Percentiles rank a stretch among this genome's conserved stretches.
These are phyloP conservation scores for Ascoidea rubescens DNA, from an alignment of 805 yeast species.

Conservation along the genomic window DNA sequence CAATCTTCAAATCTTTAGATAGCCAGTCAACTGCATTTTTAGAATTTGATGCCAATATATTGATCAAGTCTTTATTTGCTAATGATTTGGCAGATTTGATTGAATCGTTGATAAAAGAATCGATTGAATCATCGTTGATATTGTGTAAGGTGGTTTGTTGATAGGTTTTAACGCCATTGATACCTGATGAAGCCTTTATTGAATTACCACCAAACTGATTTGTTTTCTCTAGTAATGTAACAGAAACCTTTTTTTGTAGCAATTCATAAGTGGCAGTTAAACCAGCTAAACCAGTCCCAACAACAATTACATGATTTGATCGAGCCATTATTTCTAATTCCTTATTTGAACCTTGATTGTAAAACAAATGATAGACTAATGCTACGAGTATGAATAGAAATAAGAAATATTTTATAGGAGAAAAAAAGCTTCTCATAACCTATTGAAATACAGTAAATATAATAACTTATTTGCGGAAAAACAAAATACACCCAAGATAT, in stretches of 20 bases:
- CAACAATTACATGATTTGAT: constrained; percentile 25
- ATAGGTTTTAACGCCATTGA: constrained; percentile 28
- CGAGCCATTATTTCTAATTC: not conserved
- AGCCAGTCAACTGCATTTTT: constrained; percentile 23
- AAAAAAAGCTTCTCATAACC: too few species aligned
- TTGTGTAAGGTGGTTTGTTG: constrained; percentile 14
- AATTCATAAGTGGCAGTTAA: constrained; percentile 29
- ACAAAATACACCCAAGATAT: too few species aligned
- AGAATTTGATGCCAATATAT: constrained; percentile 17
- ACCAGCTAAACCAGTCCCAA: constrained; percentile 49
- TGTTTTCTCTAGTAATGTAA: constrained; percentile 34
- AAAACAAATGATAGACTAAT: not conserved
- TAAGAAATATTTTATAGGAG: too few species aligned
- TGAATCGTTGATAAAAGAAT: constrained; percentile 19
- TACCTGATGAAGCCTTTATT: constrained; percentile 48
- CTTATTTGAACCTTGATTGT: not conserved
- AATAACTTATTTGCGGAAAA: too few species aligned
- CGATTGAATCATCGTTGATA: constrained; percentile 15
- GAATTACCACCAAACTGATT: constrained; percentile 43
- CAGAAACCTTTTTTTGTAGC: constrained; percentile 24
- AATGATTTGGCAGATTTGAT: constrained; percentile 19
- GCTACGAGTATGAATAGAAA: not conserved
- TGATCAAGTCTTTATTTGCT: constrained; percentile 14
- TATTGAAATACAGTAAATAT: too few species aligned
- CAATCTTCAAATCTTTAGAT: constrained; percentile 16